Evolutionary conservation across 495 filamentous ascomycete species (phyloP), one percentile per base, ranked within the genome.

Genomic region (Clavariopsis aquatica): DNA sequence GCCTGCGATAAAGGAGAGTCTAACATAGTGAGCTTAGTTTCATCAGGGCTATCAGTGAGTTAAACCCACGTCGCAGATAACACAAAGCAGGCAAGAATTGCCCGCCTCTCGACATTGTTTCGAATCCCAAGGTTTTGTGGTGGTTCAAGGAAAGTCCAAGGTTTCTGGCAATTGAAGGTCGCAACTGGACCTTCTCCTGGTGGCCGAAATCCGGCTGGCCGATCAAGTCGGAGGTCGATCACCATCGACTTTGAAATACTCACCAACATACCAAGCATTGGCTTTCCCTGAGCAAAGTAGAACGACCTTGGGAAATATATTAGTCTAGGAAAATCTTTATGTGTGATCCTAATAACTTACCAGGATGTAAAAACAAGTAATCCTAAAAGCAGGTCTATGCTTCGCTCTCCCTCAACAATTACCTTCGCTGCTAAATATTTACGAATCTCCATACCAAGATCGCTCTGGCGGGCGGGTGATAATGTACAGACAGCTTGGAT

Each of bases 401-500:
- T 53, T 13, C 59, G 59, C 31, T 62, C 59, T 4, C 49, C 59
- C 19, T 62, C 46, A 31, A 49, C 59, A 27, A 62, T 22, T 12
- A 62, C 31, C 10, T 7, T 22, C 22, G 22, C 24, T 24, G 59
- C 31, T 27, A 62, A 10, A 19, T 17, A 23, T 12, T 53, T 36
- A 3, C n/a, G 12, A 36, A 53, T 23, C 24, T 53, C 49, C 19
- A 17, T 19, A 13, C 59, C 59, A 19, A 54, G 19, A 19, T 53
- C 47, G 59, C 2, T 22, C 34, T 62, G 47, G 3, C 1, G 1
- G 9, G n/a, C 2, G 3, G 22, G 31, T 4, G 22, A 49, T 26
- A 4, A 6, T 10, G 17, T 24, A 19, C 6, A 41, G 20, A 46
- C 20, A 23, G 28, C 49, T 12, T 36, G 31, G 2, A 62, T 38